Evolutionary conservation across 1,284 basidiomycete species (phyloP).

Genomic region (Takashimella koratensis): DNA sequence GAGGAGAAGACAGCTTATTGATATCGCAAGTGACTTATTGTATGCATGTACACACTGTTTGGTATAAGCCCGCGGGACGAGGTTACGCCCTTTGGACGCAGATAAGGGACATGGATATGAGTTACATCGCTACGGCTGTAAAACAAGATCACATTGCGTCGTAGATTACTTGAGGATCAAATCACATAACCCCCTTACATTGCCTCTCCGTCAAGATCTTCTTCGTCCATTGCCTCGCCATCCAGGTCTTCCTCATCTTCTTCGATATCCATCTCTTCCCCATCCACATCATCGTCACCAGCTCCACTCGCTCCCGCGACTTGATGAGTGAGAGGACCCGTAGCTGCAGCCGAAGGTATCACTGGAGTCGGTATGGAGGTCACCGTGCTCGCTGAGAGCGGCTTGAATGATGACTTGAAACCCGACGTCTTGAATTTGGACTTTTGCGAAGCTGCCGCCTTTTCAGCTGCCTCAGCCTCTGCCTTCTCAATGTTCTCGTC

Average conservation of each 20-base stretch:
- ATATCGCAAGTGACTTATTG: no score
- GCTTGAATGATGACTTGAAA: slow-evolving; percentile 48
- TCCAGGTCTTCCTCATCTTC: slow-evolving; percentile 12
- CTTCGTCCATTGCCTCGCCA: slow-evolving; percentile 39
- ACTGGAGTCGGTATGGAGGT: no score
- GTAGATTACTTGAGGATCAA: no score
- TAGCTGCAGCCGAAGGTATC: not conserved
- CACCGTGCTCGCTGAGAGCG: slow-evolving; percentile 24
- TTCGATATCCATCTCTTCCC: slow-evolving; percentile 1
- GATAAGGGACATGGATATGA: no score
- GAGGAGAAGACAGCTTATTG: no score
- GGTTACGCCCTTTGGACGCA: no score
- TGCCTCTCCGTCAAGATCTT: slow-evolving; percentile 46
- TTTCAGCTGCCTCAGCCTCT: slow-evolving; percentile 4
- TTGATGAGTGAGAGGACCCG: no score
- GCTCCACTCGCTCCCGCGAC: not conserved
- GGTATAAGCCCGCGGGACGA: no score
- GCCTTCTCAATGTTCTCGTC: slow-evolving; percentile 2
- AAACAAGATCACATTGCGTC: no score
- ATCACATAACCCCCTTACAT: no score
- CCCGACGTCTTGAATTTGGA: slow-evolving; percentile 77
- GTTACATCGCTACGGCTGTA: no score
- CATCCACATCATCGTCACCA: not conserved
- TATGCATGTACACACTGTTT: no score
- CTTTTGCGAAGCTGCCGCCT: slow-evolving; percentile 18